These are phyloP conservation scores for Trichoderma semiorbis DNA, from an alignment of 2,329 filamentous ascomycete species.

Conservation along the genomic window DNA sequence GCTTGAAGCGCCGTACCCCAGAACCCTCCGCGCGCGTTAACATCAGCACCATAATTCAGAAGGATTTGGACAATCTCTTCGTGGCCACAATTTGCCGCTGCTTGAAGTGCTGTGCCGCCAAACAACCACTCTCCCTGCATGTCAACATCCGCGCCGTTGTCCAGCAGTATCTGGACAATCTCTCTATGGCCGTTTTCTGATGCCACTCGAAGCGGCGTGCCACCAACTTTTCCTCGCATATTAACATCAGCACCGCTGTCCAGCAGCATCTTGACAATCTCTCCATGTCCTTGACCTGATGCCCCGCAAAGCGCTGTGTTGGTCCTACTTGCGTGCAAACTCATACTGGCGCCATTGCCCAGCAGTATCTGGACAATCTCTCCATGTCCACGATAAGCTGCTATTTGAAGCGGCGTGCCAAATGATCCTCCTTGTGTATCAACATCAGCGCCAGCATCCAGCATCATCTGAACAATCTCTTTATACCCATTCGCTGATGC, in stretches of 20 bases:
- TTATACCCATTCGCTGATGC: background rate
- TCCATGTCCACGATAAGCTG: background rate
- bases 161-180: background rate
- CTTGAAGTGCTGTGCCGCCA: no score
- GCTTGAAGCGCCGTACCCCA: no score
- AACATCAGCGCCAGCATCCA: background rate
- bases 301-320: background rate
- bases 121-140: no score
- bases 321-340: no score
- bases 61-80: no score
- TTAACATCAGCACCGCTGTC: background rate
- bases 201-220: background rate
- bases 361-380: background rate
- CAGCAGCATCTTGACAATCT: background rate
- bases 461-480: background rate
- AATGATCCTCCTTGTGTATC: background rate
- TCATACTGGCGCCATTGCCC: background rate
- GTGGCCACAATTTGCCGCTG: no score
- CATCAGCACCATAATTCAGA: no score
- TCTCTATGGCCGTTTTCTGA: background rate
- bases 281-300: fast-evolving
- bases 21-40: no score
- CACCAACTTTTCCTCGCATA: no score
- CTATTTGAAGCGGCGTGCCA: background rate
- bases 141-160: no score